These are phyloP conservation scores for Termitomyces sp. DNA, from an alignment of 768 basidiomycete species.

Conservation along the genomic window DNA sequence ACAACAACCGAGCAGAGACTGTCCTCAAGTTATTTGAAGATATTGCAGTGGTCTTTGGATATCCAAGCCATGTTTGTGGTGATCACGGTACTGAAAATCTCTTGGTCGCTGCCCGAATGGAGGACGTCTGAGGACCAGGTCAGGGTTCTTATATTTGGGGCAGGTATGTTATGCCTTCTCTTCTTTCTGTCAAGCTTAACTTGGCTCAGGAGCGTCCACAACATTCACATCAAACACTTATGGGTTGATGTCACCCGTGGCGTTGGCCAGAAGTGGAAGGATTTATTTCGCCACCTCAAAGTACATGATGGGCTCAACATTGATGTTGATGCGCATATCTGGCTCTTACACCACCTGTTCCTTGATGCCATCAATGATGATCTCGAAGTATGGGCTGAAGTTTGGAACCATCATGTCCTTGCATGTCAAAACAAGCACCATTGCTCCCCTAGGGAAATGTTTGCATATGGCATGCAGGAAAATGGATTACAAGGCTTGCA, in stretches of 20 bases:
- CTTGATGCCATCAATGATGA: constrained; percentile 30
- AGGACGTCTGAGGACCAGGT: constrained; percentile 17
- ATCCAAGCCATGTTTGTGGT: constrained; percentile 28
- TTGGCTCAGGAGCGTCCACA: constrained; percentile 40
- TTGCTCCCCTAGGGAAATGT: constrained; percentile 28
- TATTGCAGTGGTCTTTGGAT: too few relatives aligned
- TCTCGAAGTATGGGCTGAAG: constrained; percentile 25
- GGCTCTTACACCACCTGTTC: constrained; percentile 40
- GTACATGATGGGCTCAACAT: constrained; percentile 25
- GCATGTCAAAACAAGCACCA: constrained; percentile 15
- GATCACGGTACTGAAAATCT: constrained; percentile 36
- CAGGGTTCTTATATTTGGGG: constrained; percentile 44
- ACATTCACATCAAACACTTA: constrained; percentile 36
- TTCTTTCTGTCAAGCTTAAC: neutral
- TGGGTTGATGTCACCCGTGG: too few relatives aligned
- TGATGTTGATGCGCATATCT: constrained; percentile 30
- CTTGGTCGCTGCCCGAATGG: constrained; percentile 29
- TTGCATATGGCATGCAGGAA: constrained; percentile 29
- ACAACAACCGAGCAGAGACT: constrained; percentile 40
- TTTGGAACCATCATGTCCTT: constrained; percentile 37
- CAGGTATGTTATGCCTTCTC: constrained; percentile 17
- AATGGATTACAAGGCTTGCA: constrained; percentile 27
- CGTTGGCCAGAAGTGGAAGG: constrained; percentile 38
- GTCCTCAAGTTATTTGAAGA: too few relatives aligned
- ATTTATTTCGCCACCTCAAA: constrained; percentile 36